These are phyloP conservation scores for Lunularia cruciata DNA, from an alignment of 225 moss, liverwort and hornwort genomes.

Conservation along the genomic window DNA sequence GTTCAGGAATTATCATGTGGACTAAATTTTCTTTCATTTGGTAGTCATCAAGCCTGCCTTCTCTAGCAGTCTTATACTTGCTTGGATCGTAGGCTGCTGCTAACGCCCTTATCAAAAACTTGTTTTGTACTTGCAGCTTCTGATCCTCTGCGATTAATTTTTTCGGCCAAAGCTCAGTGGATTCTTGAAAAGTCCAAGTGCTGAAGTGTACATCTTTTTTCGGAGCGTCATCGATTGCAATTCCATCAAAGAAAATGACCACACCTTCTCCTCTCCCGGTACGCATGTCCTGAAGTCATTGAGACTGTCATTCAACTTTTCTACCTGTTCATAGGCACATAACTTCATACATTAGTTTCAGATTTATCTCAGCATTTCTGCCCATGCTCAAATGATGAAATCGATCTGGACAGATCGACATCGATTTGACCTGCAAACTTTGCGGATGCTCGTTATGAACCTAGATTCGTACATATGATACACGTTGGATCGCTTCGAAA, in stretches of 20 bases:
- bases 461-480: too few relatives aligned
- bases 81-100: neutral
- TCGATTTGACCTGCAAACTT: too few relatives aligned
- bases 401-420: too few relatives aligned
- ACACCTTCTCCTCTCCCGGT: neutral
- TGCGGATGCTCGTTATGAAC: too few relatives aligned
- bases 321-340: too few relatives aligned
- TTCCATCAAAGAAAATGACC: neutral
- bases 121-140: neutral
- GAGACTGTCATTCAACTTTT: neutral
- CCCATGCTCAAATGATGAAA: too few relatives aligned
- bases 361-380: too few relatives aligned
- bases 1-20: neutral
- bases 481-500: too few relatives aligned
- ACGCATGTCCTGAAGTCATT: neutral
- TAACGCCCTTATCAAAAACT: neutral
- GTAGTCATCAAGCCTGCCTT: neutral
- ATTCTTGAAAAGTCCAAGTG: neutral
- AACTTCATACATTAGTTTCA: too few relatives aligned
- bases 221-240: neutral
- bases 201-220: neutral
- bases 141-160: neutral
- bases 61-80: neutral
- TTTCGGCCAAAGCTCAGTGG: neutral
- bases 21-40: neutral